These are phyloP conservation scores for Solanum rostratum DNA, from an alignment of 257 asterid genomes.

Conservation along the genomic window DNA sequence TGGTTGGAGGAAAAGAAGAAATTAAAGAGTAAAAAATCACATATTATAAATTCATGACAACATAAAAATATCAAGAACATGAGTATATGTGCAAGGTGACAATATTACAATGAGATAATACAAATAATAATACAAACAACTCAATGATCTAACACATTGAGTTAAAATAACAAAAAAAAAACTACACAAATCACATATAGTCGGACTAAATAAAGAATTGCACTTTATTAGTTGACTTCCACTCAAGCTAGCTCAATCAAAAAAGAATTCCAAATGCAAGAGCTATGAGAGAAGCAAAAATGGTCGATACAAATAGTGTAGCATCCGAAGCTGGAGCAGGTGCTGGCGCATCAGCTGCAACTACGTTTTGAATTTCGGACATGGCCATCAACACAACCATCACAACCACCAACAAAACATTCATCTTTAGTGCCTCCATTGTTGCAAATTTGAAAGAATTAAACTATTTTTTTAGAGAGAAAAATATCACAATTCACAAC, in stretches of 20 bases:
- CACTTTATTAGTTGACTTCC: background rate
- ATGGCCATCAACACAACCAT: conserved; percentile 20
- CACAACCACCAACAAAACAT: conserved; percentile 13
- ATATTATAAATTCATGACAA: background rate
- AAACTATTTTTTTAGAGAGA: background rate
- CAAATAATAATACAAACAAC: background rate
- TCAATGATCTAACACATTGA: background rate
- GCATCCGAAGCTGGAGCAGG: conserved; percentile 34
- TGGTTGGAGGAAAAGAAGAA: background rate
- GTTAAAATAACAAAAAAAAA: background rate
- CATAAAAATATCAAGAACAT: background rate
- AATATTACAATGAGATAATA: background rate
- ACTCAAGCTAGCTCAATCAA: conserved; percentile 1
- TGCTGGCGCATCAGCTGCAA: conserved; percentile 8
- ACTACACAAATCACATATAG: background rate
- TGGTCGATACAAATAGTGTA: conserved; percentile 20
- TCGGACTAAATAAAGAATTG: background rate
- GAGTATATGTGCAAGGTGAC: background rate
- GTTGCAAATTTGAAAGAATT: background rate
- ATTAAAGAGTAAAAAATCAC: background rate
- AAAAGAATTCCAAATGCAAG: conserved; percentile 29
- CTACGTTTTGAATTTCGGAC: conserved; percentile 20
- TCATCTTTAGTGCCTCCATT: conserved; percentile 53
- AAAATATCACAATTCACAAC: background rate
- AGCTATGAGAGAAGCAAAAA: conserved; percentile 25